Evolutionary conservation across 129 eudicot genomes (phyloP).

Genomic region (Pulicaria dysenterica): DNA sequence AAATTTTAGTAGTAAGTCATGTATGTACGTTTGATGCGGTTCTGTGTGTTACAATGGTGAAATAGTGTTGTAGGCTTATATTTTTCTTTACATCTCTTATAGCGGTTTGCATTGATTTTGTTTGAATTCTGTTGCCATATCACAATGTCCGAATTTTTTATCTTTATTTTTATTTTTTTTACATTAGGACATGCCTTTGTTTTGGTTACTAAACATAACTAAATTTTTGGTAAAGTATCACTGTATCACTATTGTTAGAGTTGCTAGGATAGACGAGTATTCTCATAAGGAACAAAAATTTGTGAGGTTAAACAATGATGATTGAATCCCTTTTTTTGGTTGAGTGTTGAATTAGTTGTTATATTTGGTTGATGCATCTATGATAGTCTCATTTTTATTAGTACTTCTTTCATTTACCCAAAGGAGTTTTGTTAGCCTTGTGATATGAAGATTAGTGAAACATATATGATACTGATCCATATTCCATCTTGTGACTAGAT

Average conservation of each 20-base stretch:
- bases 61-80: background rate
- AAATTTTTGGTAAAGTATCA: background rate
- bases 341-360: conserved; percentile 8
- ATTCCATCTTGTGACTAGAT: conserved; percentile 20
- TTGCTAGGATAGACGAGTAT: conserved; percentile 10
- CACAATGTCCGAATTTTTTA: conserved; percentile 1
- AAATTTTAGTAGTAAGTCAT: background rate
- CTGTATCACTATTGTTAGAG: conserved; percentile 1
- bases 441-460: conserved; percentile 3
- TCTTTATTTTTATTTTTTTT: background rate
- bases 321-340: conserved; percentile 11
- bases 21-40: conserved; percentile 3
- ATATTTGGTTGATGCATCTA: conserved; percentile 11
- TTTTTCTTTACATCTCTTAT: background rate
- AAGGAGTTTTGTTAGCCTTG: conserved; percentile 15
- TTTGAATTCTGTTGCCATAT: conserved; percentile 10
- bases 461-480: background rate
- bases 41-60: background rate
- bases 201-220: conserved; percentile 6
- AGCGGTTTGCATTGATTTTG: conserved; percentile 4
- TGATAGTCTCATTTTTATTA: conserved; percentile 11
- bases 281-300: background rate
- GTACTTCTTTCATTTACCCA: background rate
- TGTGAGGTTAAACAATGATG: conserved; percentile 15
- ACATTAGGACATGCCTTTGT: background rate